Percentiles rank a stretch among this genome's conserved stretches.
These are phyloP conservation scores for Neurospora sp. DNA, from an alignment of 495 filamentous ascomycete genomes.

Conservation along the genomic window DNA sequence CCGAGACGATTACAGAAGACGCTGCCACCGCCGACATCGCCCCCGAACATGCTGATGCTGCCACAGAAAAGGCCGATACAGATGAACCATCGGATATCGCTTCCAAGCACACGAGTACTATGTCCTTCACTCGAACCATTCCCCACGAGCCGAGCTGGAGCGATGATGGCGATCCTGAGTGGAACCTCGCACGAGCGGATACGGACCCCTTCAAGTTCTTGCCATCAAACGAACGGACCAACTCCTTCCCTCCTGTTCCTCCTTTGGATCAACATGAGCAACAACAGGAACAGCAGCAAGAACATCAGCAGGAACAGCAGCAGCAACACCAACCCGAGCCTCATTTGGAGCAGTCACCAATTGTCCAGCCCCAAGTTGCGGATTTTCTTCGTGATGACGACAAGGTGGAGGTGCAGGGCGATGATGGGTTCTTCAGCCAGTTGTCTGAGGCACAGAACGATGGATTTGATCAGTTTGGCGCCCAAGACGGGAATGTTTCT, in stretches of 20 bases:
- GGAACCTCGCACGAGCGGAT: constrained; percentile 36
- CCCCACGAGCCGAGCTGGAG: constrained; percentile 43
- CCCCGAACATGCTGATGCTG: constrained; percentile 16
- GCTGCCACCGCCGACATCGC: constrained; percentile 1
- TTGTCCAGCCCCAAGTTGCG: constrained; percentile 11
- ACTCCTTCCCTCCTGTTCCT: constrained; percentile 52
- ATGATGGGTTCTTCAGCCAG: constrained; percentile 8
- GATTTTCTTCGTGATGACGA: constrained; percentile 20
- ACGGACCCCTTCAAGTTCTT: constrained; percentile 49
- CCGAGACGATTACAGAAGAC: background rate
- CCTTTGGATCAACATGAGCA: constrained; percentile 21
- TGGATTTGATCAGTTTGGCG: constrained; percentile 17
- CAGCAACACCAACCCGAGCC: constrained; percentile 27
- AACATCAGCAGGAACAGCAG: constrained; percentile 25
- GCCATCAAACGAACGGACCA: constrained; percentile 42
- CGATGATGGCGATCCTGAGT: constrained; percentile 45
- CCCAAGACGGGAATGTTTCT: constrained; percentile 2
- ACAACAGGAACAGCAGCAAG: constrained; percentile 33
- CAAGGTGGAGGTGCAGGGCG: constrained; percentile 19
- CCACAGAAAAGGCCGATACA: constrained; percentile 10
- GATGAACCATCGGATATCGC: constrained; percentile 14
- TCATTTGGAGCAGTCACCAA: constrained; percentile 12
- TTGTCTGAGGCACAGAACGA: constrained; percentile 13
- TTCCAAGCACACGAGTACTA: constrained; percentile 40
- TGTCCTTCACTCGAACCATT: constrained; percentile 44